Evolutionary conservation across 2,329 filamentous ascomycete genomes (phyloP).

Genomic region (Talaromyces islandicus): DNA sequence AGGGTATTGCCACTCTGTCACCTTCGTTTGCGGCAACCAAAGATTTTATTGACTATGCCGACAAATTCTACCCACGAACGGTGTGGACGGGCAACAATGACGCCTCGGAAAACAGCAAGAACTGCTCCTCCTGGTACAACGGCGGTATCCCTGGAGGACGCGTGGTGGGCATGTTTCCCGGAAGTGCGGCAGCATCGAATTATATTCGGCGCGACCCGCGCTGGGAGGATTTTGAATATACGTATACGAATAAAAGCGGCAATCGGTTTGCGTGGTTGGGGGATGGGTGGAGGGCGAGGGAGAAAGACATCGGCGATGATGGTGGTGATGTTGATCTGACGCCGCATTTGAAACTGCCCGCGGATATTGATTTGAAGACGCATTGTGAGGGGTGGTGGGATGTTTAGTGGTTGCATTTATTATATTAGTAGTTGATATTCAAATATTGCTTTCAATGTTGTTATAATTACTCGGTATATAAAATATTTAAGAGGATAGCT

Average conservation of each 20-base stretch:
- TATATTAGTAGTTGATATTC: too few species aligned
- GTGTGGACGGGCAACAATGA: slow-evolving; percentile 34
- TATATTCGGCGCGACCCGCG: slow-evolving; percentile 51
- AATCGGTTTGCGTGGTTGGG: slow-evolving; percentile 56
- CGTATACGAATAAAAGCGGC: slow-evolving; percentile 35
- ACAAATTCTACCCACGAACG: slow-evolving; percentile 47
- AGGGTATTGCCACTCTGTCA: slow-evolving; percentile 59
- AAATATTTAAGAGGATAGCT: neutral
- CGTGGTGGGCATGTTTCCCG: slow-evolving; percentile 66
- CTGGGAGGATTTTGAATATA: slow-evolving; percentile 57
- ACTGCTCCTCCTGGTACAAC: slow-evolving; percentile 69
- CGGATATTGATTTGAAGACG: slow-evolving; percentile 54
- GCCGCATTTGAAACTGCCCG: slow-evolving; percentile 54
- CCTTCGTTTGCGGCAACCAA: slow-evolving; percentile 56
- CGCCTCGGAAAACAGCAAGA: slow-evolving; percentile 43
- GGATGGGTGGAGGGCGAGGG: slow-evolving; percentile 59
- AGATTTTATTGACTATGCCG: slow-evolving; percentile 43
- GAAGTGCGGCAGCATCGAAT: slow-evolving; percentile 58
- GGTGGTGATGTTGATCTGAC: slow-evolving; percentile 51
- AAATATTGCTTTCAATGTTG: too few species aligned
- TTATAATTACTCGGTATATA: too few species aligned
- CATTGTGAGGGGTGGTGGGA: slow-evolving; percentile 66
- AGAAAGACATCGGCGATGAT: slow-evolving; percentile 38
- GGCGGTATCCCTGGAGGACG: slow-evolving; percentile 56
- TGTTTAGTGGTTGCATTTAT: slow-evolving; percentile 26